Evolutionary conservation across 257 asterid species (phyloP), one percentile per base, ranked within the genome.

Genomic region (Sherardia arvensis): DNA sequence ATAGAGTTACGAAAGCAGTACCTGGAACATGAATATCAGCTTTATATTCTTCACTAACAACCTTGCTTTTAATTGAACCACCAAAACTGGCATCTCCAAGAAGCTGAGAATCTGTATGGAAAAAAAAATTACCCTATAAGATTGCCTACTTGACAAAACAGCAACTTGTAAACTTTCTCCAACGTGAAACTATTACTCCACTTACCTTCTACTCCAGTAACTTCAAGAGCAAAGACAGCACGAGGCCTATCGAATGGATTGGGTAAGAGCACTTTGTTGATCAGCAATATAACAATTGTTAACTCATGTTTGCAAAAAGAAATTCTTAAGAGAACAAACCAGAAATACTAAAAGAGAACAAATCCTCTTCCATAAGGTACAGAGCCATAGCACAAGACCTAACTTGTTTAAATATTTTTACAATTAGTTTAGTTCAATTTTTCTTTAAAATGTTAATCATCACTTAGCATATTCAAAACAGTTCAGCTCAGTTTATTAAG

Each of bases 181-280:
- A 58, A 17, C 48, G 25, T 30, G 21, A 25, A 26, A 33, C 28
- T 7, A 17, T 27, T 15, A 28, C 45, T 26, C 43, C 68, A 61
- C 78, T 26, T 64, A 85, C 99, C 97, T 83, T 85, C 87, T 36
- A 70, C 76, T 72, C 97, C 96, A 7, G 87, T 54, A 69, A 90
- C 88, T 80, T 90, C 97, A 32, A 90, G 84, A 72, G 85, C 71
- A 67, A 93, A 73, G 62, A 85, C 74, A 77, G 96, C 84, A 73
- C 68, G 85, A 34, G 99, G 99, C 78, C 88, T 81, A 80, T 90
- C 80, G 66, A 93, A 93, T 21, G 97, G 99, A 74, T 87, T 93
- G 60, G 97, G 99, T 77, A 54, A 34, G 18, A 93, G 91, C 68
- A 93, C 94, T 79, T 90, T 85, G 57, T 90, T 87, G 68, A 93